Percentiles rank a stretch among this genome's conserved stretches.
phyloP scores from a whole-genome alignment of 2,329 filamentous ascomycete genomes.

The Cercospora berteroae region DNA sequence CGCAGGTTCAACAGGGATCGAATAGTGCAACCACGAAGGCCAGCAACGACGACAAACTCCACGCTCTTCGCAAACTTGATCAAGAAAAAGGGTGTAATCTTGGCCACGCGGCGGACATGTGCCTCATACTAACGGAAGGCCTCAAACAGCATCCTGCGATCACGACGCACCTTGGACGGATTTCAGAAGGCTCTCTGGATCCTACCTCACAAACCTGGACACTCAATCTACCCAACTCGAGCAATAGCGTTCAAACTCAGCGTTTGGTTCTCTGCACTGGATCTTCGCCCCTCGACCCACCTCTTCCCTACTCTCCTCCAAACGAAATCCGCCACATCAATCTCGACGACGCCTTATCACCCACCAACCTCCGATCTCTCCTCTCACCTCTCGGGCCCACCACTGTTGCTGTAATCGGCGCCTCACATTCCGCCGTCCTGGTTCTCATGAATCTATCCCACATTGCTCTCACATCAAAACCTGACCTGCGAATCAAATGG shows the following conservation, averaged over 20 bases:
- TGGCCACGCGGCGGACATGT: slow-evolving; percentile 58
- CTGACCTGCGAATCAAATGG: slow-evolving; percentile 58
- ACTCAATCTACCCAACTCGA: slow-evolving; percentile 37
- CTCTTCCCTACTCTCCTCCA: slow-evolving; percentile 45
- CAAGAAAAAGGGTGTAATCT: slow-evolving; percentile 59
- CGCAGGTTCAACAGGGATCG: slow-evolving; percentile 37
- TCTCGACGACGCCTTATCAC: slow-evolving; percentile 57
- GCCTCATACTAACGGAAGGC: slow-evolving; percentile 49
- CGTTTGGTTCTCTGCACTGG: slow-evolving; percentile 60
- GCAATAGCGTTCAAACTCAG: slow-evolving; percentile 32
- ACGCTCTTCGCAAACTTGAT: slow-evolving; percentile 53
- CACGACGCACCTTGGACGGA: slow-evolving; percentile 40
- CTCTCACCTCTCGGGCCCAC: slow-evolving; percentile 41
- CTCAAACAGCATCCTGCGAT: slow-evolving; percentile 44
- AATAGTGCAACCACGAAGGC: not conserved
- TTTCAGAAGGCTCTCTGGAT: slow-evolving; percentile 43
- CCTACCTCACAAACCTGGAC: slow-evolving; percentile 40
- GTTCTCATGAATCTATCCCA: slow-evolving; percentile 61
- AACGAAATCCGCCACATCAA: slow-evolving; percentile 45
- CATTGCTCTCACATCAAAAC: slow-evolving; percentile 53
- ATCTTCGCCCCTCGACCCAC: slow-evolving; percentile 49
- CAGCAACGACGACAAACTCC: slow-evolving; percentile 53
- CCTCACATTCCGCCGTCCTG: slow-evolving; percentile 63
- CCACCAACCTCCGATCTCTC: slow-evolving; percentile 47
- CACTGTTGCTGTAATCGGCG: slow-evolving; percentile 59